These are phyloP conservation scores for Pseudopediastrum boryanum DNA, from an alignment of 139 green algal genomes.

Conservation along the genomic window DNA sequence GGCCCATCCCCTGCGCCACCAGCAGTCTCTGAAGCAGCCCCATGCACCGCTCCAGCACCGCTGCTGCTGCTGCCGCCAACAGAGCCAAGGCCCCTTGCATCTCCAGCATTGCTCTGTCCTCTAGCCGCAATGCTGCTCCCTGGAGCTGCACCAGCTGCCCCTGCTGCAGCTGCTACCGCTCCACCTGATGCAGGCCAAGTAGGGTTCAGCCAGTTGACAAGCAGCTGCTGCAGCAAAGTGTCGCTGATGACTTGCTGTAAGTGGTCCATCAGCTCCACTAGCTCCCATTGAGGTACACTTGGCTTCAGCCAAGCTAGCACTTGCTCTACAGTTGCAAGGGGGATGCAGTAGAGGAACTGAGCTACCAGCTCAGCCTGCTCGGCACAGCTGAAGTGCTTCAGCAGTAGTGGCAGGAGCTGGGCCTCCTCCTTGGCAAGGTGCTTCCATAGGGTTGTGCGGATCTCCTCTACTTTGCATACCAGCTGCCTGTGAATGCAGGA, in stretches of 20 bases:
- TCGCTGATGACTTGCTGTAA: slow-evolving; percentile 74
- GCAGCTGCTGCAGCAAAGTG: slow-evolving; percentile 76
- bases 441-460: slow-evolving; percentile 89
- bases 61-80: slow-evolving; percentile 10
- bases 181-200: not conserved
- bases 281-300: slow-evolving; percentile 61
- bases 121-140: not conserved
- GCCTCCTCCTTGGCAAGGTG: slow-evolving; percentile 97
- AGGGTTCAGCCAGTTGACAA: slow-evolving; percentile 78
- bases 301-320: slow-evolving; percentile 84
- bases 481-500: slow-evolving; percentile 46
- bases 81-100: not conserved
- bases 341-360: slow-evolving; percentile 97
- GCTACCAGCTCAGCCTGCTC: slow-evolving; percentile 91
- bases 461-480: slow-evolving; percentile 75
- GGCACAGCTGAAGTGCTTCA: slow-evolving; percentile 80
- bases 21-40: not conserved
- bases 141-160: not conserved
- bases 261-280: slow-evolving; percentile 55
- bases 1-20: not conserved
- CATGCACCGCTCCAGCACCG: not conserved
- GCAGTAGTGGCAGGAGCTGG: slow-evolving; percentile 94
- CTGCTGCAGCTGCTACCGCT: slow-evolving; percentile 20
- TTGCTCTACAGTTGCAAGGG: slow-evolving; percentile 77
- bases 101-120: slow-evolving; percentile 8